Evolutionary conservation across 75 land plant species (phyloP).

Genomic region (Sequoiadendron giganteum): DNA sequence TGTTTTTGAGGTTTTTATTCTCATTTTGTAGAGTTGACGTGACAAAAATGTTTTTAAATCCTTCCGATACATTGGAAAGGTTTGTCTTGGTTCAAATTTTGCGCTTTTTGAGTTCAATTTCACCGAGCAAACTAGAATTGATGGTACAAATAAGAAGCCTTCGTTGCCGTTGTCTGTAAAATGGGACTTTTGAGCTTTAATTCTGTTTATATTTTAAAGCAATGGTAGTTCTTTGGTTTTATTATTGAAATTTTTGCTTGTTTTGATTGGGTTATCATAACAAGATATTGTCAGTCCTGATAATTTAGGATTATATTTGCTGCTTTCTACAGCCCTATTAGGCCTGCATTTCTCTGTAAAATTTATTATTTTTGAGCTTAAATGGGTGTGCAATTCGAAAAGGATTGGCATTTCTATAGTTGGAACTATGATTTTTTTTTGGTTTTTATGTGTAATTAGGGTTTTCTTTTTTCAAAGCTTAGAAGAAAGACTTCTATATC

Average conservation of each 20-base stretch:
- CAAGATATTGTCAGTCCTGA: not conserved
- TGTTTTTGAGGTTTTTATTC: too few species aligned
- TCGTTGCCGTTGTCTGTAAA: too few species aligned
- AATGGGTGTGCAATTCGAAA: not conserved
- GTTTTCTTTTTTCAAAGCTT: too few species aligned
- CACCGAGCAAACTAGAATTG: too few species aligned
- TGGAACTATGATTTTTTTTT: not conserved
- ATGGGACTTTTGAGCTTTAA: not conserved
- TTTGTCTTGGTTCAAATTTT: not conserved
- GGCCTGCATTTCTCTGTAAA: not conserved
- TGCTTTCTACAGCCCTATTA: not conserved
- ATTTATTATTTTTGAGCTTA: not conserved
- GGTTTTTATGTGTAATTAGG: not conserved
- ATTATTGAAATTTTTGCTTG: not conserved
- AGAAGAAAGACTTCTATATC: not conserved
- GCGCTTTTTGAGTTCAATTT: too few species aligned
- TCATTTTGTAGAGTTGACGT: not conserved
- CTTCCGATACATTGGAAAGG: not conserved
- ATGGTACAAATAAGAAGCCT: too few species aligned
- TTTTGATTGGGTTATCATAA: not conserved
- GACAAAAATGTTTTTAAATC: not conserved
- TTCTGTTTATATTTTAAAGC: not conserved
- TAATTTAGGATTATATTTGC: not conserved
- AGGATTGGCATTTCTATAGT: not conserved
- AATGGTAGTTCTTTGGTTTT: not conserved